These are phyloP conservation scores for Lichina pygmaea DNA, from an alignment of 495 filamentous ascomycete species.

Conservation along the genomic window DNA sequence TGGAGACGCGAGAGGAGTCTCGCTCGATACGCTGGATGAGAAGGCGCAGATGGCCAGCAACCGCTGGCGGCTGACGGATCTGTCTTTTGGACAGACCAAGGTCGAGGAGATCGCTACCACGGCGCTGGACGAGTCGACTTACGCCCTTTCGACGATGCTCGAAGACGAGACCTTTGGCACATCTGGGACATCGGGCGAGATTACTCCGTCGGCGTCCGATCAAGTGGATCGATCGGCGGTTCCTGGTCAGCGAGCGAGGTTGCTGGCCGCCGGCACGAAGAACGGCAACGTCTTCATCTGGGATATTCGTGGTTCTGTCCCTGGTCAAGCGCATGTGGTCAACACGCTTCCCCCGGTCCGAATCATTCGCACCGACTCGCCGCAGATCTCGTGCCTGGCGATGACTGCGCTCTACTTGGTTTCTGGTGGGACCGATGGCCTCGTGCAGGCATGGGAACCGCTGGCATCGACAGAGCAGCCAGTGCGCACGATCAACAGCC, in stretches of 20 bases:
- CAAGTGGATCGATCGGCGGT: constrained; percentile 22
- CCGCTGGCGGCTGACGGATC: constrained; percentile 34
- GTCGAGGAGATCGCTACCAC: constrained; percentile 35
- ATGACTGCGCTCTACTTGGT: constrained; percentile 69
- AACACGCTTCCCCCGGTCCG: constrained; percentile 38
- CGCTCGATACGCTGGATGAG: no score
- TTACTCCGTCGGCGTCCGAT: constrained; percentile 26
- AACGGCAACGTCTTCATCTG: constrained; percentile 58
- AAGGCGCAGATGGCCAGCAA: constrained; percentile 7
- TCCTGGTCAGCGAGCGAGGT: constrained; percentile 61
- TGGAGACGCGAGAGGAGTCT: background rate
- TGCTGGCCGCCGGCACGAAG: constrained; percentile 57
- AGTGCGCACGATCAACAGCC: constrained; percentile 69
- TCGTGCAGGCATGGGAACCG: constrained; percentile 93
- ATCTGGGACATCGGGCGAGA: constrained; percentile 23
- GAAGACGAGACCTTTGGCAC: constrained; percentile 49
- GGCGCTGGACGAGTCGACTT: constrained; percentile 50
- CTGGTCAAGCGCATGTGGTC: constrained; percentile 20
- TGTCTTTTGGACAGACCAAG: constrained; percentile 24
- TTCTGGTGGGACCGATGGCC: constrained; percentile 80
- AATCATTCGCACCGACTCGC: constrained; percentile 76
- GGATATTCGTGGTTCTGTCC: constrained; percentile 44
- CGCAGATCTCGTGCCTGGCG: constrained; percentile 63
- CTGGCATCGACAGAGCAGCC: constrained; percentile 56
- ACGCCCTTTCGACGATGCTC: constrained; percentile 35